phyloP scores from a whole-genome alignment of 2,329 filamentous ascomycete species.

The Colletotrichum godetiae region DNA sequence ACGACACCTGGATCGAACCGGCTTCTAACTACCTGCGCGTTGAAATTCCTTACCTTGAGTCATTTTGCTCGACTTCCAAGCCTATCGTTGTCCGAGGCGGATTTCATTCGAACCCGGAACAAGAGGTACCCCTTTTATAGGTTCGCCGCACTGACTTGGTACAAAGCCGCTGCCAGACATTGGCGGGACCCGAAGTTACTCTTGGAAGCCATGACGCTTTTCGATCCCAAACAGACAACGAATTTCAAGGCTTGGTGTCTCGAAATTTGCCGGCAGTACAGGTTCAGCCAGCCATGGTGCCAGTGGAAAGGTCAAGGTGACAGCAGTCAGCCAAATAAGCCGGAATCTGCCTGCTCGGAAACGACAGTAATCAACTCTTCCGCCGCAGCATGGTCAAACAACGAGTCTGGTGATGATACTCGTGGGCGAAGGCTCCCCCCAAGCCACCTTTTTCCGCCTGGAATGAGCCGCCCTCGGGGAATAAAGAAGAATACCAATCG shows the following conservation, averaged over 20 bases:
- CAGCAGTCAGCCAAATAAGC: not conserved
- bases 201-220: not conserved
- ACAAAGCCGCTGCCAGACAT: not conserved
- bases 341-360: not conserved
- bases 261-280: constrained; percentile 2
- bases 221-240: not conserved
- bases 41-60: not conserved
- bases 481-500: not conserved
- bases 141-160: constrained; percentile 8
- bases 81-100: not conserved
- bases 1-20: not conserved
- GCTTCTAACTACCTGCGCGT: not conserved
- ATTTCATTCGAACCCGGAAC: not conserved
- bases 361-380: not conserved
- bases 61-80: constrained; percentile 2
- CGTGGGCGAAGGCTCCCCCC: too few relatives aligned
- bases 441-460: too few relatives aligned
- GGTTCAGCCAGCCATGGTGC: not conserved
- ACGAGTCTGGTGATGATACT: not conserved
- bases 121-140: constrained; percentile 6
- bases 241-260: constrained; percentile 19
- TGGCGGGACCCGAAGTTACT: not conserved
- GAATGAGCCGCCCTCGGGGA: not conserved
- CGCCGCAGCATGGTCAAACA: not conserved
- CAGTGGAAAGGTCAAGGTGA: not conserved